These are phyloP conservation scores for Eimeria maxima DNA, from an alignment of 169 alveolate species.

Conservation along the genomic window DNA sequence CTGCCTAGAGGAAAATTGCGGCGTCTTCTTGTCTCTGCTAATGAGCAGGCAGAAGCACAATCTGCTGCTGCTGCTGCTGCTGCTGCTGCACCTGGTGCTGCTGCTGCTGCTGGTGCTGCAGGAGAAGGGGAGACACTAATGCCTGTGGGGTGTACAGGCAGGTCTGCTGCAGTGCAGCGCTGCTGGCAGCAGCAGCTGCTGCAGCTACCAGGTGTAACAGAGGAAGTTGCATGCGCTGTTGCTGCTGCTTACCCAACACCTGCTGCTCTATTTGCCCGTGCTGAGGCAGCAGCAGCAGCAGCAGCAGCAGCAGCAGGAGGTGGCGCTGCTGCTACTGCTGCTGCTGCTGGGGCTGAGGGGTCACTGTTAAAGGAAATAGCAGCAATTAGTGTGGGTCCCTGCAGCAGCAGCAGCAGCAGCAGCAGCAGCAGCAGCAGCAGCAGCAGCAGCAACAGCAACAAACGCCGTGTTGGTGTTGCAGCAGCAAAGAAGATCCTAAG, in stretches of 20 bases:
- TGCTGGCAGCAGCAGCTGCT: constrained; percentile 33
- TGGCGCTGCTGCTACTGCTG: not conserved
- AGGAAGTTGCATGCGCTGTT: constrained; percentile 33
- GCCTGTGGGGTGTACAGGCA: not conserved
- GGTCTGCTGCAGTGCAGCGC: not conserved
- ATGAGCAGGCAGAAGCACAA: not conserved
- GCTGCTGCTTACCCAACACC: constrained; percentile 3
- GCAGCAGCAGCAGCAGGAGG: not conserved
- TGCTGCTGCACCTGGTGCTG: no score
- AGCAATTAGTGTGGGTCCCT: not conserved
- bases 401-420: no score
- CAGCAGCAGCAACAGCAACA: no score
- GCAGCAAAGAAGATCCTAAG: not conserved
- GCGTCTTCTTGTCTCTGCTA: constrained; percentile 1
- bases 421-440: no score
- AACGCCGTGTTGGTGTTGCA: not conserved
- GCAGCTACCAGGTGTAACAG: constrained; percentile 38
- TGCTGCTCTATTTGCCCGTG: not conserved
- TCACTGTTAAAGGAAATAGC: not conserved
- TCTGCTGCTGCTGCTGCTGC: no score
- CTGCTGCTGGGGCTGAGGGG: not conserved
- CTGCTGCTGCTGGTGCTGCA: not conserved
- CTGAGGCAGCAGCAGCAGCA: constrained; percentile 33
- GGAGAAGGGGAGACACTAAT: not conserved
- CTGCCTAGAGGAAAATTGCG: constrained; percentile 20